Percentiles rank a stretch among this genome's conserved stretches.
phyloP scores from a whole-genome alignment of 169 alveolate genomes.

The Eimeria sp. region DNA sequence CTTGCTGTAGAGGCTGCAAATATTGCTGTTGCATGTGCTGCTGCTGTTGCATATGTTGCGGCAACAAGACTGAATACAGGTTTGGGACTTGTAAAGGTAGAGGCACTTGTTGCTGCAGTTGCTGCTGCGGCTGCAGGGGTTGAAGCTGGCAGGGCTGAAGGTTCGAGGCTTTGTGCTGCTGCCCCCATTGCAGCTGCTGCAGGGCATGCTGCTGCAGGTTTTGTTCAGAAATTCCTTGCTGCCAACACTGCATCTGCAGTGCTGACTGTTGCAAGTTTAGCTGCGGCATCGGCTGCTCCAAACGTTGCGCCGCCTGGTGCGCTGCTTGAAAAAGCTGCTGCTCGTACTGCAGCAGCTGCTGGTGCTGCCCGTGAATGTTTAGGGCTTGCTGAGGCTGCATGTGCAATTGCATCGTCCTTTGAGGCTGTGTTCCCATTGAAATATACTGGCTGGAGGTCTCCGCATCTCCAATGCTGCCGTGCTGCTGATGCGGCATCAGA shows the following conservation, averaged over 20 bases:
- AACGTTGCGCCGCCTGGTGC: neutral
- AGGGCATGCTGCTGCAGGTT: neutral
- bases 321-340: slow-evolving; percentile 16
- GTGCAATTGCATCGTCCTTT: neutral
- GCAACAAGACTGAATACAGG: neutral
- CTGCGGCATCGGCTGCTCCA: slow-evolving; percentile 24
- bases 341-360: slow-evolving; percentile 30
- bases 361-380: neutral
- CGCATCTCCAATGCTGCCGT: neutral
- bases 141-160: slow-evolving; percentile 9
- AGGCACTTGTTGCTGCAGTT: neutral
- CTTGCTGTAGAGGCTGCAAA: slow-evolving; percentile 13
- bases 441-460: neutral
- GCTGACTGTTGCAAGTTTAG: neutral
- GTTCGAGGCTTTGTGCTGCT: neutral
- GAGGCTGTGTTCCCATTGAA: neutral
- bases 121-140: slow-evolving; percentile 35
- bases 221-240: neutral
- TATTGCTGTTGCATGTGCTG: slow-evolving; percentile 14
- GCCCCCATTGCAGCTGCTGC: slow-evolving; percentile 34
- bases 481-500: neutral
- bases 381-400: neutral
- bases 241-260: neutral
- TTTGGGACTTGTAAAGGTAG: neutral
- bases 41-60: neutral